Percentiles rank a stretch among this genome's conserved stretches.
Evolutionary conservation across 768 basidiomycete genomes (phyloP).

Genomic region (Boletus eberwhitei): DNA sequence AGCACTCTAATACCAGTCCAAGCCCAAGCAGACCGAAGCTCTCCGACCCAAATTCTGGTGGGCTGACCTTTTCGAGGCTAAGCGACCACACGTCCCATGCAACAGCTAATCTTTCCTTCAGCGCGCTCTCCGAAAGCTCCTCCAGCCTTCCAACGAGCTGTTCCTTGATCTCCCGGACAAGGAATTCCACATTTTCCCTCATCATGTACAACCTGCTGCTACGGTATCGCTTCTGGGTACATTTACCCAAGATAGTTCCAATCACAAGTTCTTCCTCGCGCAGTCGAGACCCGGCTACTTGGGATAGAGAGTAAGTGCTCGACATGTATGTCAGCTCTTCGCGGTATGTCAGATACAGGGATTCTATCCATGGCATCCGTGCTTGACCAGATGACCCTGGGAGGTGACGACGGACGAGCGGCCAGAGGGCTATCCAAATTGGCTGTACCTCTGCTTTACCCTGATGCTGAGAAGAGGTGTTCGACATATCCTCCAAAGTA

Average conservation of each 20-base stretch:
- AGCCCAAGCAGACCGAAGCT: conserved; percentile 72
- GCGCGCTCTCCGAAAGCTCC: conserved; percentile 23
- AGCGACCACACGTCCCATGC: conserved; percentile 69
- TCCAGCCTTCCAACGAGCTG: conserved; percentile 33
- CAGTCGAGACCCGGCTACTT: conserved; percentile 50
- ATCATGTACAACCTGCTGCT: conserved; percentile 59
- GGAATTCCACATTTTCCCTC: conserved; percentile 50
- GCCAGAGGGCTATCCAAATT: conserved; percentile 19
- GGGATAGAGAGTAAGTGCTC: conserved; percentile 61
- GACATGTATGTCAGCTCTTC: conserved; percentile 72
- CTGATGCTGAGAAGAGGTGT: conserved; percentile 8
- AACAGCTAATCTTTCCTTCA: conserved; percentile 40
- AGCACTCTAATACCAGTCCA: conserved; percentile 53
- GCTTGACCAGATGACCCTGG: neutral
- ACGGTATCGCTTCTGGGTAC: conserved; percentile 58
- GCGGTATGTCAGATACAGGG: conserved; percentile 39
- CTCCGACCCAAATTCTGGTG: conserved; percentile 46
- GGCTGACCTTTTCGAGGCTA: conserved; percentile 38
- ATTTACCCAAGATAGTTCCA: conserved; percentile 72
- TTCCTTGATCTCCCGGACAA: conserved; percentile 49
- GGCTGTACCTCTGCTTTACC: conserved; percentile 32
- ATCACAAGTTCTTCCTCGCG: conserved; percentile 72
- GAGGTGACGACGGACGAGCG: conserved; percentile 23
- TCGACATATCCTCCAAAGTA: conserved; percentile 36
- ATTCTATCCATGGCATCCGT: conserved; percentile 11